These are phyloP conservation scores for Cyclanthera cordifolia DNA, from an alignment of 306 rosid species.

Conservation along the genomic window DNA sequence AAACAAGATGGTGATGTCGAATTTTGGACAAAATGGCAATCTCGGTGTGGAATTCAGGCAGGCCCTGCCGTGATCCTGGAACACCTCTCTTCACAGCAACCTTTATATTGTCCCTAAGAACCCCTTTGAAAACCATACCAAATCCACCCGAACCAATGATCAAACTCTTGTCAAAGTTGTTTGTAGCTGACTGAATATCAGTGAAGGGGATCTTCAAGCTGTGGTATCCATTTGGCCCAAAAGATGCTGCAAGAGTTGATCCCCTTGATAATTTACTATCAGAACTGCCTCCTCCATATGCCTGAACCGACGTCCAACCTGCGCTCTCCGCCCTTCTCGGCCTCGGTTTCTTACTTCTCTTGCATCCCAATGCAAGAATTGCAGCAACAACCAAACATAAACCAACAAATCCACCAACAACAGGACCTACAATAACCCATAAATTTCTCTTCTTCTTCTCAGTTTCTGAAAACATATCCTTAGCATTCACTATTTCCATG, in stretches of 20 bases:
- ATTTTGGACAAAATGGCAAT: conserved; percentile 72
- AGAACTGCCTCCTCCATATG: conserved; percentile 80
- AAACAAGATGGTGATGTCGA: conserved; percentile 88
- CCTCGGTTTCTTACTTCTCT: conserved; percentile 54
- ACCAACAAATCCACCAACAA: conserved; percentile 49
- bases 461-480: conserved; percentile 3
- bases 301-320: conserved; percentile 69
- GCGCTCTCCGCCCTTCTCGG: conserved; percentile 47
- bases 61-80: conserved; percentile 97
- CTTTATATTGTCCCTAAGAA: conserved; percentile 54
- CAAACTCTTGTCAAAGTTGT: conserved; percentile 56
- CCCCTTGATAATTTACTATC: conserved; percentile 66
- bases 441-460: conserved; percentile 21
- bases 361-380: conserved; percentile 39
- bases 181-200: conserved; percentile 65
- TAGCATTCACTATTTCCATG: conserved; percentile 53
- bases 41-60: conserved; percentile 92
- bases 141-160: conserved; percentile 91
- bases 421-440: conserved; percentile 48
- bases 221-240: conserved; percentile 67
- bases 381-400: conserved; percentile 29
- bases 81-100: conserved; percentile 95
- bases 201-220: conserved; percentile 69
- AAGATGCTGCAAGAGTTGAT: conserved; percentile 38
- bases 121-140: conserved; percentile 80